Evolutionary conservation across 495 filamentous ascomycete genomes (phyloP).

Genomic region (Evernia prunastri): DNA sequence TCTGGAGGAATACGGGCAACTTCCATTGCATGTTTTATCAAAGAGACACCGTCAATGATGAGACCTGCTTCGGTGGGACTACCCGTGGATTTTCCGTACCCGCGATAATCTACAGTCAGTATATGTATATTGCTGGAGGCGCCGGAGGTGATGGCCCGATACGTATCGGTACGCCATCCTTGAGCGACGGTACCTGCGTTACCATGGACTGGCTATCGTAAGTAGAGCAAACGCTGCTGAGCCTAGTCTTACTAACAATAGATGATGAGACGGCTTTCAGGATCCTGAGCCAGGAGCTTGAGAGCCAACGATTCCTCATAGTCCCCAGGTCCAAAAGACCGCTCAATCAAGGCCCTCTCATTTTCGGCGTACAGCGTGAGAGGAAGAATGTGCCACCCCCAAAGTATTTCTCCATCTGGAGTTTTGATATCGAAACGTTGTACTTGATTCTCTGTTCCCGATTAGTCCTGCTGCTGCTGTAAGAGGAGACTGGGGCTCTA

Average conservation of each 20-base stretch:
- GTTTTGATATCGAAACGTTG: constrained; percentile 52
- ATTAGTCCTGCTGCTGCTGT: background rate
- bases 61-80: constrained; percentile 75
- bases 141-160: constrained; percentile 39
- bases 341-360: constrained; percentile 41
- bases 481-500: constrained; percentile 28
- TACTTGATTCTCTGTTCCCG: constrained; percentile 48
- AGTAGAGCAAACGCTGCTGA: background rate
- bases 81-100: constrained; percentile 77
- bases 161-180: constrained; percentile 45
- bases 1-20: constrained; percentile 55
- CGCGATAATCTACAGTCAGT: constrained; percentile 79
- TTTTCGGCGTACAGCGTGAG: constrained; percentile 46
- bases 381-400: constrained; percentile 57
- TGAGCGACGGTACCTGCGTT: constrained; percentile 52
- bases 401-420: constrained; percentile 51
- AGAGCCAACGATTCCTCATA: constrained; percentile 43
- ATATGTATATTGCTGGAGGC: constrained; percentile 46
- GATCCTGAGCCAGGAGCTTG: constrained; percentile 48
- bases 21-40: constrained; percentile 60
- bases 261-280: constrained; percentile 51
- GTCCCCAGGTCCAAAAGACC: constrained; percentile 38
- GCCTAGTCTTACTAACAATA: constrained; percentile 40
- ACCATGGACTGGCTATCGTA: constrained; percentile 31
- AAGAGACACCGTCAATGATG: constrained; percentile 67